Conservation (phyloP, 306 rosid genomes). For the Begonia peltatifolia region DNA sequence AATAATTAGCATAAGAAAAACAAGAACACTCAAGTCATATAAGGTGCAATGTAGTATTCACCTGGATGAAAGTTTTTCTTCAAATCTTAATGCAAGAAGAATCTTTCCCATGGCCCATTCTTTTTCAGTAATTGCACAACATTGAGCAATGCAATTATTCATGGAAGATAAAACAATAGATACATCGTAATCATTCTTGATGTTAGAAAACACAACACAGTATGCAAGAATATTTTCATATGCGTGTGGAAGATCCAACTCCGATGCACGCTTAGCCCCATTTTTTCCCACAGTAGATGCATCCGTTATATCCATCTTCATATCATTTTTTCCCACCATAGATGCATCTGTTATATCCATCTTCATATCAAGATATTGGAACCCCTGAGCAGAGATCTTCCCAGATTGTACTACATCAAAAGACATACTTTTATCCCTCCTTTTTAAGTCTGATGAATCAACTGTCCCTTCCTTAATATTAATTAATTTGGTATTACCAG, state of each 20-base stretch:
- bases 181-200: slow-evolving; percentile 24
- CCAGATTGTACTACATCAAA: slow-evolving; percentile 1
- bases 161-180: slow-evolving; percentile 30
- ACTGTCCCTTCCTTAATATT: slow-evolving; percentile 4
- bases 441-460: slow-evolving; percentile 1
- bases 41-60: slow-evolving; percentile 18
- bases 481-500: slow-evolving; percentile 5
- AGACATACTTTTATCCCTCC: slow-evolving; percentile 2
- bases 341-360: slow-evolving; percentile 8
- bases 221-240: slow-evolving; percentile 16
- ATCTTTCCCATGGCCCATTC: slow-evolving; percentile 52
- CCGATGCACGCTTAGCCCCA: slow-evolving; percentile 13
- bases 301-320: slow-evolving; percentile 13
- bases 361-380: slow-evolving; percentile 14
- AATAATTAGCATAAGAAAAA: too few species aligned
- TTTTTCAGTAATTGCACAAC: slow-evolving; percentile 31
- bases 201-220: slow-evolving; percentile 25
- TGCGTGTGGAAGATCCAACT: slow-evolving; percentile 15
- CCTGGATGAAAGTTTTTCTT: slow-evolving; percentile 43
- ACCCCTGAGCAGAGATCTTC: slow-evolving; percentile 6
- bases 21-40: too few species aligned
- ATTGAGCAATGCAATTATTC: slow-evolving; percentile 33
- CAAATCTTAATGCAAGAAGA: slow-evolving; percentile 36
- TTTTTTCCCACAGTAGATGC: slow-evolving; percentile 16
- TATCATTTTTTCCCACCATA: neutral